Base-by-base conservation (phyloP, 2,329 filamentous ascomycete genomes). In the Talaromyces pinophilus region DNA sequence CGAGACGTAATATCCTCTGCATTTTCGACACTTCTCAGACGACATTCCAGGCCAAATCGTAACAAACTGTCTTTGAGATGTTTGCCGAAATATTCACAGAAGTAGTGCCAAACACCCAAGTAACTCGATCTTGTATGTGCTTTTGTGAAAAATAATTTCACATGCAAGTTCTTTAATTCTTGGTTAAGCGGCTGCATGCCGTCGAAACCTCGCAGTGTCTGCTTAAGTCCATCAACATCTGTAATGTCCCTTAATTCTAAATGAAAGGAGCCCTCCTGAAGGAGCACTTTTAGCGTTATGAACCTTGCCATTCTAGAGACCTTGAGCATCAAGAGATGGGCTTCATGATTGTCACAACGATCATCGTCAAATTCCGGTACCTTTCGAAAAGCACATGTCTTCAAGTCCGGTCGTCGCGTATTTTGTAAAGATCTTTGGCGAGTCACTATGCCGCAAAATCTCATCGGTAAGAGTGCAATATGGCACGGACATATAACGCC, bases 11-110 rank as follows among this genome's bases (percentile, higher is more conserved):
- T 44, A 8, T 48, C 66, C 22, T 38, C 17, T 10, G 71, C 72
- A n/a, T 67, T 68, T 44, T 70, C 68, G 5, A 66, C 28, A 42
- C 69, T 69, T 25, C 65, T 69, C n/a, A 73, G 68, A 25, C 65
- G 68, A 63, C 71, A 73, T 35, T 71, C 70, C n/a, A 75, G 52
- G 33, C 69, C 72, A 57, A 74, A 73, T 13, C 59, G 44, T 11
- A 28, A 68, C 7, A 74, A 66, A 7, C 57, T 62, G 6, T 48
- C 60, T n/a, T 64, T 69, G 64, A 75, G 71, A 8, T 57, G 44
- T 2, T 66, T 22, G 1, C 28, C 28, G 22, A 68, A 62, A 8
- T 65, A 54, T 1, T 60, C 38, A 57, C 71, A 74, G 60, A 75
- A 75, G 1, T 38, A 8, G 22, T 59, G 25, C 54, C 54, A 59